Conservation (phyloP, 192 early-diverging fungal genomes). For the Backusella macrospora region DNA sequence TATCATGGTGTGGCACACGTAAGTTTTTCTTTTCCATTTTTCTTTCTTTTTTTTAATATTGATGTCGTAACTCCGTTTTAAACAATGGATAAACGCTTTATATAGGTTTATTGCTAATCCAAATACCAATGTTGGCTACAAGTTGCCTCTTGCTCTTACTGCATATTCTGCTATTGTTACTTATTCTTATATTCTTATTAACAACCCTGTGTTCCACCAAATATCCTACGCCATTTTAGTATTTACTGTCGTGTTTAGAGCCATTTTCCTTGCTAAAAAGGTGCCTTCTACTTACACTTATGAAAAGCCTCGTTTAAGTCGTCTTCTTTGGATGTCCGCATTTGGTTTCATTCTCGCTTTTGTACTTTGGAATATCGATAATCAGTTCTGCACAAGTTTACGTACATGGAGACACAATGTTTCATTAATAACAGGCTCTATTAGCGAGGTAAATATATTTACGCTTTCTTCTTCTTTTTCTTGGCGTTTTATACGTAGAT, state of each 20-base stretch:
- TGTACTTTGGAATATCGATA: slow-evolving; percentile 81
- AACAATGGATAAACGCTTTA: slow-evolving; percentile 18
- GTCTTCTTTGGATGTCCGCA: slow-evolving; percentile 36
- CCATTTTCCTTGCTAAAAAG: slow-evolving; percentile 44
- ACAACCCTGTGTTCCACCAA: slow-evolving; percentile 75
- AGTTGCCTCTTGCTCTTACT: slow-evolving; percentile 51
- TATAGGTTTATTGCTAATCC: slow-evolving; percentile 50
- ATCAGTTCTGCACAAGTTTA: slow-evolving; percentile 65
- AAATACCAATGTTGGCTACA: slow-evolving; percentile 44
- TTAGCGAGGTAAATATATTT: slow-evolving; percentile 18
- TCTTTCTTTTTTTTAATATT: not conserved
- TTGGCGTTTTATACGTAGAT: too few species aligned
- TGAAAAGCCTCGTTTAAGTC: slow-evolving; percentile 25
- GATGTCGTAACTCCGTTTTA: slow-evolving; percentile 9
- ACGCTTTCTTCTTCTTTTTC: too few species aligned
- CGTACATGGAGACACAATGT: slow-evolving; percentile 50
- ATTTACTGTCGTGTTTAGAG: slow-evolving; percentile 49
- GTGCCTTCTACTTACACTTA: slow-evolving; percentile 25
- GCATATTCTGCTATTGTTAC: slow-evolving; percentile 58
- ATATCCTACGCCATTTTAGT: slow-evolving; percentile 61
- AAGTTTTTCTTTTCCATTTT: slow-evolving; percentile 13
- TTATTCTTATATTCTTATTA: slow-evolving; percentile 62
- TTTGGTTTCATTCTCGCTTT: slow-evolving; percentile 61
- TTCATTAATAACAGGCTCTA: slow-evolving; percentile 37
- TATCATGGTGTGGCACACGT: slow-evolving; percentile 53